Evolutionary conservation across 2,329 filamentous ascomycete genomes (phyloP).

Genomic region (Alternaria rosae): DNA sequence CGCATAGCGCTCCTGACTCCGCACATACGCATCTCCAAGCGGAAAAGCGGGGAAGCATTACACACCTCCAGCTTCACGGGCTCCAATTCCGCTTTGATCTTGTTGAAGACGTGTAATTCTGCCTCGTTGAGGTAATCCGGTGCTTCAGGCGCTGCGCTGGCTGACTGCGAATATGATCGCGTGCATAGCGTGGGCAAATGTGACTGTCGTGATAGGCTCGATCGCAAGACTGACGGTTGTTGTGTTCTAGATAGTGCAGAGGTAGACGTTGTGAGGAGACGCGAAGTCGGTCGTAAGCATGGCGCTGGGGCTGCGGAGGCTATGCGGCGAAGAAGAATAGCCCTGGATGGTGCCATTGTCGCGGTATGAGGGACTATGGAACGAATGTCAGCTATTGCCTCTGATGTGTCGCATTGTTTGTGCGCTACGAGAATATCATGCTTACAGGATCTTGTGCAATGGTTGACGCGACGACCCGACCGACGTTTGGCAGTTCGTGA

Average conservation of each 20-base stretch:
- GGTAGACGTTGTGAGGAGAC: slow-evolving; percentile 27
- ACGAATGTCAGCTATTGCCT: slow-evolving; percentile 11
- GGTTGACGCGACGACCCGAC: slow-evolving; percentile 16
- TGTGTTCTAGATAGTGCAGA: slow-evolving; percentile 10
- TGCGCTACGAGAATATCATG: not conserved
- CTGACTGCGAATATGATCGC: slow-evolving; percentile 37
- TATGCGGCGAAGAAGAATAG: slow-evolving; percentile 30
- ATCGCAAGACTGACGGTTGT: slow-evolving; percentile 12
- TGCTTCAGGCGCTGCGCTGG: slow-evolving; percentile 41
- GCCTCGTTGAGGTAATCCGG: slow-evolving; percentile 57
- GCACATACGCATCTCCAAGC: slow-evolving; percentile 3
- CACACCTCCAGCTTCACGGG: slow-evolving; percentile 58
- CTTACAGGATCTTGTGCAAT: slow-evolving; percentile 16
- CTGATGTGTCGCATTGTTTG: slow-evolving; percentile 13
- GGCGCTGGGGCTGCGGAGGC: slow-evolving; percentile 24
- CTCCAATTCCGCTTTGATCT: slow-evolving; percentile 52
- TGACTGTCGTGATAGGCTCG: slow-evolving; percentile 9
- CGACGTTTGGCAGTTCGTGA: slow-evolving; percentile 20
- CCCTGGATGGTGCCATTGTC: slow-evolving; percentile 48
- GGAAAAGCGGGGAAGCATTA: slow-evolving; percentile 9
- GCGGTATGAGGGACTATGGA: slow-evolving; percentile 4
- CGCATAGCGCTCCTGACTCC: slow-evolving; percentile 12
- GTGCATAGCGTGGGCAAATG: slow-evolving; percentile 13
- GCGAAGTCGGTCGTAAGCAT: slow-evolving; percentile 28
- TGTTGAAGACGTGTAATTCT: slow-evolving; percentile 58